Base-by-base conservation (phyloP, 1,284 basidiomycete species). In the Melampsora larici-populina region DNA sequence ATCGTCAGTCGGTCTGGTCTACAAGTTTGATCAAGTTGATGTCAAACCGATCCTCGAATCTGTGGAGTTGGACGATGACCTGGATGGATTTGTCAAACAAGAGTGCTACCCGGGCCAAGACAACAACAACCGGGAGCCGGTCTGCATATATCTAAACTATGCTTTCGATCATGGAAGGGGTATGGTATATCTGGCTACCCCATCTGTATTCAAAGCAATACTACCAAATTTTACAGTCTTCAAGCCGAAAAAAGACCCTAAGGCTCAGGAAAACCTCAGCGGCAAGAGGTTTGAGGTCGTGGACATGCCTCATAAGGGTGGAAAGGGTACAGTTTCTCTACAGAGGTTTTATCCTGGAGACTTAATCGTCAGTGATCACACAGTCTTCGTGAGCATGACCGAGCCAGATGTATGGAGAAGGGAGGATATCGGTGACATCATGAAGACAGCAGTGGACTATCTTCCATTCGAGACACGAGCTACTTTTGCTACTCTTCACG, bases 251-350 rank as follows among this genome's bases (percentile, higher is more conserved):
- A 64, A 60, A 4, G n/a, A 48, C 21, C 49, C 65, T 15, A 11
- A 51, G 46, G 65, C 71, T 9, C 21, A 58, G 48, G 29, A 75
- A 11, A n/a, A 60, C 24, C 49, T 33, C 24, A 46, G 40, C 43
- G 58, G 36, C 26, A 49, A 58, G 17, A 40, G 49, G 33, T 67
- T 75, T 46, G 43, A 31, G 17, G 72, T 75, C 18, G 64, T 75
- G 13, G 40, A 75, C 24, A 75, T 75, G 72, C 48, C 46, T 8
- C 26, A 67, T 5, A 75, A 75, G 40, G 72, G 71, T 36, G 71
- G 72, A 6, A 67, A 64, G 48, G 72, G 72, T 33, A 64, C 51
- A 21, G 15, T 75, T 7, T 63, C 72, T 36, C 29, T 64, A 8
- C 46, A 51, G 11, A 43, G 33, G 31, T 33, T 75, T 7, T 33